Evolutionary conservation across 331 rosid genomes (phyloP), one percentile per base, ranked within the genome.

Genomic region (Telfairia occidentalis): DNA sequence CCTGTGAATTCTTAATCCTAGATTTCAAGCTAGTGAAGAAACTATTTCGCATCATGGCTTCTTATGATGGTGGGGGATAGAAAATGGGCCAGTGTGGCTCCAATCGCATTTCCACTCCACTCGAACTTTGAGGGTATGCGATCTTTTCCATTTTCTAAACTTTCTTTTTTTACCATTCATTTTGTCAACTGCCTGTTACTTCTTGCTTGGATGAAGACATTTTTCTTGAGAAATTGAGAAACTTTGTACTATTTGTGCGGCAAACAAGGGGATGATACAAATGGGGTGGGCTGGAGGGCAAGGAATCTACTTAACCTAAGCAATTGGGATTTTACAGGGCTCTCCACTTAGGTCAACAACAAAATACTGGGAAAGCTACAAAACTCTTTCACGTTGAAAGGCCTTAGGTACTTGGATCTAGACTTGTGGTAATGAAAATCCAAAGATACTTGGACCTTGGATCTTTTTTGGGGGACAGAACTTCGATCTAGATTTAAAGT

Each of bases 1-100:
- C 54, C 37, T 21, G 53, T 67, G 74, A 42, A 23, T 21, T 16
- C 54, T 67, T 40, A 21, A 64, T 64, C 30, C 72, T 64, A 64
- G 72, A 64, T 64, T 37, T 64, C 72, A 19, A 64, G 72, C 32
- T 38, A 37, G 72, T 5, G 72, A 64, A 37, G 49, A 38, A 64
- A 35, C 71, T 35, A 35, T 35, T 37, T 37, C 9, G 32, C 32
- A 64, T 64, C 72, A 64, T 64, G 48, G 49, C 29, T 38, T 64
- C 72, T 19, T 37, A 64, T 64, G 72, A 64, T 64, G 72, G 49
- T 64, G 72, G 72, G 37, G 72, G 49, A 64, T 35, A 64, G 53
- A 67, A 42, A 40, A 67, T 67, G 53, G 74, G 37, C 74, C 74
- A 67, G 54, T 5, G 54, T 32, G 2, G 37, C 13, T 67, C 49